Percentiles rank a stretch among this genome's conserved stretches.
Evolutionary conservation across 495 filamentous ascomycete species (phyloP).

Genomic region (Hypomontagnella monticulosa): DNA sequence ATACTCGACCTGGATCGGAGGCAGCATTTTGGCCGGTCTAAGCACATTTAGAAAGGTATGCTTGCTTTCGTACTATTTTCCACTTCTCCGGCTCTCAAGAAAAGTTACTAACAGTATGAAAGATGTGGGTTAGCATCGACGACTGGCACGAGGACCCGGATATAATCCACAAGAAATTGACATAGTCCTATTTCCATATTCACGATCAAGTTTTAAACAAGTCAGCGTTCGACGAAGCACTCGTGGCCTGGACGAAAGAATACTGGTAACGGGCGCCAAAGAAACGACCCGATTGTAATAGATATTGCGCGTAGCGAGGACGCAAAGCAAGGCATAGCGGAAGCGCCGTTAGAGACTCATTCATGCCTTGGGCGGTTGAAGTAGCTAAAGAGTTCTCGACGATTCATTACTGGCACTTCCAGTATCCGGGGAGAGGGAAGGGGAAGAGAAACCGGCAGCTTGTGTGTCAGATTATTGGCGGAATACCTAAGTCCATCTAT

Average conservation of each 20-base stretch:
- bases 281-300: constrained; percentile 13
- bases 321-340: constrained; percentile 13
- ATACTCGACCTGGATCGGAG: constrained; percentile 98
- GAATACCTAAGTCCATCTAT: constrained; percentile 38
- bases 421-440: background rate
- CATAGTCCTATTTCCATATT: constrained; percentile 55
- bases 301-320: constrained; percentile 5
- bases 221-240: background rate
- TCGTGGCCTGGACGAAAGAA: background rate
- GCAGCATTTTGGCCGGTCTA: constrained; percentile 94
- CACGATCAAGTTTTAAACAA: background rate
- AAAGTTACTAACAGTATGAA: constrained; percentile 19
- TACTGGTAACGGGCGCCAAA: no score
- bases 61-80: constrained; percentile 24
- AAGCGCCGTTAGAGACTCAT: constrained; percentile 18
- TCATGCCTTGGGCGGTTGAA: background rate
- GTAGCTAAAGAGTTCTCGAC: background rate
- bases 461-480: constrained; percentile 43
- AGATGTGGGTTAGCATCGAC: constrained; percentile 99
- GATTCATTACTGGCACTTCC: background rate
- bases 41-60: constrained; percentile 98
- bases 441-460: constrained; percentile 28
- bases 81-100: background rate
- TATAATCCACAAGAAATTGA: constrained; percentile 97
- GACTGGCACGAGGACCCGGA: constrained; percentile 99